Evolutionary conservation across 345 rosid species (phyloP).

Genomic region (Brassica cretica): DNA sequence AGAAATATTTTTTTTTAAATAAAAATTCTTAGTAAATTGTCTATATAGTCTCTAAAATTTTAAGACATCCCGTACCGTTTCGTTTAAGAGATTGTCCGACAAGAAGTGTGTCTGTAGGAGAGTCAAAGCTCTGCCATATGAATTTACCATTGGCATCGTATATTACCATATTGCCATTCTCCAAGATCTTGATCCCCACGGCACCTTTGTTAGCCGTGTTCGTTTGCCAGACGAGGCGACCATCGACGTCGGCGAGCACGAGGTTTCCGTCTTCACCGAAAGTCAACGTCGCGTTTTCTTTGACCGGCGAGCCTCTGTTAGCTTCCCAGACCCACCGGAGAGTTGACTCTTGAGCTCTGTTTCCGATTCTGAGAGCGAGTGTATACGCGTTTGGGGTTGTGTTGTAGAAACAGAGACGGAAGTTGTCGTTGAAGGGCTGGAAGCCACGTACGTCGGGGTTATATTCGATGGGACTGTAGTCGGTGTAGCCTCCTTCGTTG

Average conservation of each 20-base stretch:
- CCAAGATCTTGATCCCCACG: slow-evolving; percentile 50
- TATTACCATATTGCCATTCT: slow-evolving; percentile 67
- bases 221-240: slow-evolving; percentile 61
- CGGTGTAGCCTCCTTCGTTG: slow-evolving; percentile 37
- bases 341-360: slow-evolving; percentile 39
- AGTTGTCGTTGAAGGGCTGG: slow-evolving; percentile 39
- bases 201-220: slow-evolving; percentile 63
- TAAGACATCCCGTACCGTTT: neutral
- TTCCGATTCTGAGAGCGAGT: slow-evolving; percentile 53
- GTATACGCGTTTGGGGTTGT: slow-evolving; percentile 65
- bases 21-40: neutral
- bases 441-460: slow-evolving; percentile 39
- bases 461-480: slow-evolving; percentile 37
- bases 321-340: slow-evolving; percentile 77
- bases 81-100: neutral
- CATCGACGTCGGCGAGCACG: slow-evolving; percentile 55
- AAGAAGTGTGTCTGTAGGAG: slow-evolving; percentile 63
- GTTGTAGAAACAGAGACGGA: slow-evolving; percentile 59
- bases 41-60: neutral
- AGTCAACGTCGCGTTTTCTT: slow-evolving; percentile 56
- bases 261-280: slow-evolving; percentile 59
- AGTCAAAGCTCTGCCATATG: slow-evolving; percentile 63
- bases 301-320: slow-evolving; percentile 58
- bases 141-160: slow-evolving; percentile 46
- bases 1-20: no score